A percentile compares a stretch with the other conserved stretches of the same genome.
Evolutionary conservation across 2,329 filamentous ascomycete genomes (phyloP).

Genomic region (Botryotinia calthae): DNA sequence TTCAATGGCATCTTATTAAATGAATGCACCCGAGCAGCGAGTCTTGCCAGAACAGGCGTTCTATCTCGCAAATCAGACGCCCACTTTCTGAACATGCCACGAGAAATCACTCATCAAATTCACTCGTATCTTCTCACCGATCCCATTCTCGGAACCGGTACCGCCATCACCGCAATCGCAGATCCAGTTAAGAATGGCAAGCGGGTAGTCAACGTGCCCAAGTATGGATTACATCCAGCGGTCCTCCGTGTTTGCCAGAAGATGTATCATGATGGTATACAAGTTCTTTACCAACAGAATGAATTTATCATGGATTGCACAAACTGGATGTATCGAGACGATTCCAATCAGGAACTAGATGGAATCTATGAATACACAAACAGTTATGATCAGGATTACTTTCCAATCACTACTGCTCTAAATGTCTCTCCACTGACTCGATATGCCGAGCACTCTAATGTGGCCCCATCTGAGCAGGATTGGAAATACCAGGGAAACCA

Average conservation of each 20-base stretch:
- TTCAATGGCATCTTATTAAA: not conserved
- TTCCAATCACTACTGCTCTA: not conserved
- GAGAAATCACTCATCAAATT: not conserved
- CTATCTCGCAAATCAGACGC: not conserved
- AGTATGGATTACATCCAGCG: not conserved
- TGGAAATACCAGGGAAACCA: not conserved
- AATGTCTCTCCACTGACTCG: not conserved
- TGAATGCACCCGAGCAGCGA: fast-evolving
- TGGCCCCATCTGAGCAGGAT: not conserved
- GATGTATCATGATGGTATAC: not conserved
- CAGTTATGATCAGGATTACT: not conserved
- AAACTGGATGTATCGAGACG: not conserved
- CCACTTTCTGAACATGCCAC: not conserved
- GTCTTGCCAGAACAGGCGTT: not conserved
- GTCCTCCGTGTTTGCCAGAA: not conserved
- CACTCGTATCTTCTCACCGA: not conserved
- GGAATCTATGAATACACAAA: not conserved
- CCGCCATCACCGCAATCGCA: not conserved
- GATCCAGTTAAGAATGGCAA: not conserved
- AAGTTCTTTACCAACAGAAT: not conserved
- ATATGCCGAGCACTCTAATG: not conserved
- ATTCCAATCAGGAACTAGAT: too few species aligned
- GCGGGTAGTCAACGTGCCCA: not conserved
- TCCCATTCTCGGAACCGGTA: not conserved
- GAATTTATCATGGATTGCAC: slow-evolving; percentile 6